Evolutionary conservation across 78 protist species (phyloP).

Genomic region (Planoprotostelium fungivorum): DNA sequence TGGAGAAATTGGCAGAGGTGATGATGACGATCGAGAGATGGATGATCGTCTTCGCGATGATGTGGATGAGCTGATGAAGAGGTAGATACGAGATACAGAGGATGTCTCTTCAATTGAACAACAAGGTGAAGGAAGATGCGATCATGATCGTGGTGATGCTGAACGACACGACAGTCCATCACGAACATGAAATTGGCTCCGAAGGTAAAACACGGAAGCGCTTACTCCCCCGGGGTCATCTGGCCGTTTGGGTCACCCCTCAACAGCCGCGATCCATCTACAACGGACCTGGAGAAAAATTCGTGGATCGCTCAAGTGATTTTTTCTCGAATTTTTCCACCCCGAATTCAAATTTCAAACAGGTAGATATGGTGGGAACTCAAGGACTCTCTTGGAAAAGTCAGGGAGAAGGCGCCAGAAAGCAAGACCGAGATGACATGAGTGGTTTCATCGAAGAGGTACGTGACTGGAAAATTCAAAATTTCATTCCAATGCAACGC

Average conservation of each 20-base stretch:
- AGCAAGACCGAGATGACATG: not conserved
- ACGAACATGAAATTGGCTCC: not conserved
- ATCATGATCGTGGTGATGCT: not conserved
- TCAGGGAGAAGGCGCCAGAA: not conserved
- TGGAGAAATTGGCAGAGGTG: not conserved
- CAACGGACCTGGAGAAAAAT: not conserved
- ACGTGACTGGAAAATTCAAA: not conserved
- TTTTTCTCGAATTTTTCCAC: too few relatives aligned
- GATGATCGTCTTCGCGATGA: not conserved
- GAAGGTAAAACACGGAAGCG: not conserved
- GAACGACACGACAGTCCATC: not conserved
- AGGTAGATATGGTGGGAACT: not conserved
- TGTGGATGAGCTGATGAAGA: not conserved
- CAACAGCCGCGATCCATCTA: not conserved
- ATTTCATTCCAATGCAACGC: not conserved
- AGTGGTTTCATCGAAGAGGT: not conserved
- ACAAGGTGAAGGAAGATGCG: not conserved
- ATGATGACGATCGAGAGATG: too few relatives aligned
- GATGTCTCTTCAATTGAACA: not conserved
- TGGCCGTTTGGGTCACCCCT: not conserved
- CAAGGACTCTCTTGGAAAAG: not conserved
- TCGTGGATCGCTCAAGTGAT: not conserved
- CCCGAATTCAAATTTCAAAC: not conserved
- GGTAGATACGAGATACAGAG: not conserved
- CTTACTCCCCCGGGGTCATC: not conserved